Conservation (phyloP, 805 yeast genomes). For the Komagataella kurtzmanii region DNA sequence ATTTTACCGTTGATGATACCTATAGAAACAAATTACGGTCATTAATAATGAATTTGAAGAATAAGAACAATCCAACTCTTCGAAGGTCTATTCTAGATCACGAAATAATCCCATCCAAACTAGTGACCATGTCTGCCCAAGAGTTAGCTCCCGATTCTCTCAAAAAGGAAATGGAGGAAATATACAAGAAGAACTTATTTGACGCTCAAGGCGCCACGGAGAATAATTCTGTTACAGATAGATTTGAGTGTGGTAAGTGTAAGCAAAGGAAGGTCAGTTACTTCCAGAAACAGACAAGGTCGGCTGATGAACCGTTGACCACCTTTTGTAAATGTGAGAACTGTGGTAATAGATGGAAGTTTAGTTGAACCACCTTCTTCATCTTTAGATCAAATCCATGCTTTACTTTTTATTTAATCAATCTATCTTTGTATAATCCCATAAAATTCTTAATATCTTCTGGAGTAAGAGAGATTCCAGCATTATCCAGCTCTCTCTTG, state of each 20-base stretch:
- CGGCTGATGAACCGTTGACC: constrained; percentile 97
- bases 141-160: constrained; percentile 92
- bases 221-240: constrained; percentile 89
- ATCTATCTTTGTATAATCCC: constrained; percentile 3
- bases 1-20: constrained; percentile 38
- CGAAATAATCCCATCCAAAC: constrained; percentile 48
- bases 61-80: constrained; percentile 79
- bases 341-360: constrained; percentile 98
- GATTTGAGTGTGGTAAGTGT: constrained; percentile 96
- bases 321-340: constrained; percentile 96
- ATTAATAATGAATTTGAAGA: constrained; percentile 74
- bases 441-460: constrained; percentile 14
- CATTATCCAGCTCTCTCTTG: constrained; percentile 9
- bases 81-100: constrained; percentile 55
- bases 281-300: constrained; percentile 94
- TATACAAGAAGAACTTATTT: constrained; percentile 79
- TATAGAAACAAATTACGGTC: constrained; percentile 81
- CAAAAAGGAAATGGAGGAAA: constrained; percentile 71
- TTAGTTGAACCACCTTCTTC: constrained; percentile 33
- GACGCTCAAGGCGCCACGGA: constrained; percentile 98
- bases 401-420: not conserved
- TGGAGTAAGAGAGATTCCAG: constrained; percentile 11
- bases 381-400: not conserved
- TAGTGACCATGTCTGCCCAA: constrained; percentile 77
- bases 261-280: constrained; percentile 94